Evolutionary conservation across 768 basidiomycete species (phyloP), one percentile per base, ranked within the genome.

Genomic region (Rhodotorula babjevae): DNA sequence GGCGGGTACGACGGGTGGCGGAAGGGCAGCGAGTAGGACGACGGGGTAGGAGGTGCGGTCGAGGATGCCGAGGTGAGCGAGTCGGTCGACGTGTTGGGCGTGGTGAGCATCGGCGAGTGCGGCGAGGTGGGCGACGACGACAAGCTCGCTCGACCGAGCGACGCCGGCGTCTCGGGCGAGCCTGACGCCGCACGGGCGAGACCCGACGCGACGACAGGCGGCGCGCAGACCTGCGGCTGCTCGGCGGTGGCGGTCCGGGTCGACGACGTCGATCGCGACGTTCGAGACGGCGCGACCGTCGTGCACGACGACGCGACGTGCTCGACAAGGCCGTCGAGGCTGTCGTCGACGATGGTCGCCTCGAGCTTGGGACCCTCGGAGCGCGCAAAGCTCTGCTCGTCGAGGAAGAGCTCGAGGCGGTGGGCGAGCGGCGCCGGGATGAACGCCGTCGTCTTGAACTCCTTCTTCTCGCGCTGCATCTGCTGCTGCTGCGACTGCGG

Each of bases 381-480:
- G 23, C 47, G 33, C 21, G 58, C 36, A 18, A 1, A 5, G 55
- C n/a, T 66, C 47, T 27, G 16, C 21, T 63, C 58, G 69, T 61
- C 55, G 29, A 79, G 68, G 25, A 61, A 71, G 42, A 80, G 70
- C 59, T 76, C 65, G 14, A 84, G 75, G 1, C 79, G 79, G 64
- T 82, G 81, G 58, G 81, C 81, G 57, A 79, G 69, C 11, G 80
- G 74, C 4, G 79, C 52, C 3, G 79, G 78, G n/a, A 81, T 67
- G 67, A 83, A 84, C 9, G 77, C 77, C 19, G 81, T 80, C 42
- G 78, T 78, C 68, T 84, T 84, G 82, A 84, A 83, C 71, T 68
- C 58, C 36, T 47, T 67, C 57, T 52, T 65, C 21, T 36, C 25
- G 33, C 21, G 57, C 44, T n/a, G 12, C 36, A 9, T 9, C 36